These are phyloP conservation scores for Alternaria tenuissima DNA, from an alignment of 2,329 filamentous ascomycete genomes.

Conservation along the genomic window DNA sequence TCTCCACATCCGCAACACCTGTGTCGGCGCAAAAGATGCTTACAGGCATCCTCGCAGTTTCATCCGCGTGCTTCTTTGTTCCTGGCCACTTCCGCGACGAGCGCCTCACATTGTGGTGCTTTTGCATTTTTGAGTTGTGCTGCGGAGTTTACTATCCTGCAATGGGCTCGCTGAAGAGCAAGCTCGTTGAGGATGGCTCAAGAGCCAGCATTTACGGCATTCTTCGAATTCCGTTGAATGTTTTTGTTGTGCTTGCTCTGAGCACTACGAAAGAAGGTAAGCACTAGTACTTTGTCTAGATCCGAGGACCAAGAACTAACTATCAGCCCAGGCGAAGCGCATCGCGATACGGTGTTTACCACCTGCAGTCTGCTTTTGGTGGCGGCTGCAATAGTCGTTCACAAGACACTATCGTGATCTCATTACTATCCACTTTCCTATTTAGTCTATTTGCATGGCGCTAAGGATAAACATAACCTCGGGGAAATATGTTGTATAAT, in stretches of 20 bases:
- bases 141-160: conserved; percentile 67
- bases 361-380: conserved; percentile 41
- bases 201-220: conserved; percentile 65
- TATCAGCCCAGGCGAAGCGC: conserved; percentile 32
- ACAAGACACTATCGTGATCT: conserved; percentile 33
- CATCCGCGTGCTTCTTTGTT: conserved; percentile 42
- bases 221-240: conserved; percentile 66
- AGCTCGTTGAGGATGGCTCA: conserved; percentile 62
- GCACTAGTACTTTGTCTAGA: neutral
- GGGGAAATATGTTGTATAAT: neutral
- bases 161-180: conserved; percentile 64
- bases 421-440: neutral
- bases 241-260: conserved; percentile 44
- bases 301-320: conserved; percentile 15
- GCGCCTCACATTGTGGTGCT: conserved; percentile 63
- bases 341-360: conserved; percentile 43
- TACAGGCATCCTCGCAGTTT: conserved; percentile 36
- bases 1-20: conserved; percentile 33
- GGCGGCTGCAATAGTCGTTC: conserved; percentile 37
- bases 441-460: neutral
- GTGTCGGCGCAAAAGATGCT: conserved; percentile 39
- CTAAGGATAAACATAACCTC: conserved; percentile 1
- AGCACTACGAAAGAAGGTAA: conserved; percentile 45
- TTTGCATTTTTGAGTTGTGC: conserved; percentile 66
- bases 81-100: conserved; percentile 53